Conservation (phyloP, 1,139 yeast species). For the Kluyveromyces sp. region DNA sequence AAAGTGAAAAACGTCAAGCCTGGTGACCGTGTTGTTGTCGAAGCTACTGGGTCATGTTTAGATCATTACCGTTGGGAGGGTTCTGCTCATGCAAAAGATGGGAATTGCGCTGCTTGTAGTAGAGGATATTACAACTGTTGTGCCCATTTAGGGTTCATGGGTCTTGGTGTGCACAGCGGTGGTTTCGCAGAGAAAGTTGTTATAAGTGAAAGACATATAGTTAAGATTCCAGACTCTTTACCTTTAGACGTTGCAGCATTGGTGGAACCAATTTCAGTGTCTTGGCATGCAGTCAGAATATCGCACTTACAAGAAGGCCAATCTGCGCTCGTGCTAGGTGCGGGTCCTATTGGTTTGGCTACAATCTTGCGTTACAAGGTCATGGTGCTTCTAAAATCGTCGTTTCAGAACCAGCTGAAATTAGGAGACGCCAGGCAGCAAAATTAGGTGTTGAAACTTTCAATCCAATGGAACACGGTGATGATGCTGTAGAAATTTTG, state of each 20-base stretch:
- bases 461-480: constrained; percentile 39
- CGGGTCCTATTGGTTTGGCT: constrained; percentile 59
- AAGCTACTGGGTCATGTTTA: constrained; percentile 48
- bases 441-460: constrained; percentile 43
- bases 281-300: constrained; percentile 50
- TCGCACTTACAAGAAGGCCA: constrained; percentile 40
- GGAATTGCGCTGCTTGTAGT: constrained; percentile 39
- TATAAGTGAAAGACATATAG: constrained; percentile 40
- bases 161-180: constrained; percentile 44
- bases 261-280: constrained; percentile 49
- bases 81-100: constrained; percentile 17
- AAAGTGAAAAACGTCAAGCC: constrained; percentile 27
- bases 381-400: constrained; percentile 46
- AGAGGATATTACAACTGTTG: constrained; percentile 43
- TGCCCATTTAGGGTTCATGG: constrained; percentile 36
- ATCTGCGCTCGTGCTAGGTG: constrained; percentile 48
- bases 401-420: constrained; percentile 52
- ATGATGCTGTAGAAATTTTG: constrained; percentile 32
- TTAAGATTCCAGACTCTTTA: constrained; percentile 40
- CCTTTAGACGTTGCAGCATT: constrained; percentile 50
- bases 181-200: constrained; percentile 46
- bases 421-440: constrained; percentile 46
- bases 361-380: constrained; percentile 51
- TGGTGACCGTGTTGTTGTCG: constrained; percentile 45
- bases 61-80: constrained; percentile 33